Evolutionary conservation across 2,329 filamentous ascomycete species (phyloP).

Genomic region (Aspergillus sp.): DNA sequence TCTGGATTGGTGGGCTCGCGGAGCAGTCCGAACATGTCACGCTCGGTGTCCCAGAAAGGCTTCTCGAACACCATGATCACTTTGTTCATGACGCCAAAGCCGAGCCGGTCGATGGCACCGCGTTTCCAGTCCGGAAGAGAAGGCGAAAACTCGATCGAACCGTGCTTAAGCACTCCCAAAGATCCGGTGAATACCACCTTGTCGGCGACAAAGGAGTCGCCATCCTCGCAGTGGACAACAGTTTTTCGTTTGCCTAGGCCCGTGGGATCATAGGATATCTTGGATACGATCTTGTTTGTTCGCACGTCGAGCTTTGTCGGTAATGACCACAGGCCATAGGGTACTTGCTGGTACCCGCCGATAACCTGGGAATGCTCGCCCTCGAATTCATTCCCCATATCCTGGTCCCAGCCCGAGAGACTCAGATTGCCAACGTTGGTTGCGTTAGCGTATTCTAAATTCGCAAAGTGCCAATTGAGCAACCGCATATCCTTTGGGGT

Average conservation of each 20-base stretch:
- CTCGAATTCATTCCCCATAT: constrained; percentile 96
- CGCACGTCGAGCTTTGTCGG: constrained; percentile 75
- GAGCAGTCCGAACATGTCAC: constrained; percentile 92
- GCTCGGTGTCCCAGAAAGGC: constrained; percentile 84
- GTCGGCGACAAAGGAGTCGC: constrained; percentile 76
- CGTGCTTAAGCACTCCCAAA: constrained; percentile 83
- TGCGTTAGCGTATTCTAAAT: constrained; percentile 96
- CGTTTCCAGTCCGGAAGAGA: constrained; percentile 83
- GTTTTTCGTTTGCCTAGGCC: constrained; percentile 47
- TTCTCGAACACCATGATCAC: constrained; percentile 85
- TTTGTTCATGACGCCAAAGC: constrained; percentile 94
- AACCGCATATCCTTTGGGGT: constrained; percentile 83
- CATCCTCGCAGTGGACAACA: constrained; percentile 72
- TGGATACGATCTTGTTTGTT: constrained; percentile 69
- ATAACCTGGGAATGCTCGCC: constrained; percentile 90
- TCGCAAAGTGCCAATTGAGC: constrained; percentile 97
- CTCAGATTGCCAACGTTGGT: constrained; percentile 83
- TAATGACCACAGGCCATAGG: constrained; percentile 76
- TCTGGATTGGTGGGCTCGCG: constrained; percentile 67
- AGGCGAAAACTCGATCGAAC: constrained; percentile 79
- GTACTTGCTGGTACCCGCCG: constrained; percentile 89
- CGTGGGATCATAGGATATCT: constrained; percentile 62
- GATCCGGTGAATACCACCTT: constrained; percentile 87
- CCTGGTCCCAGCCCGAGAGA: constrained; percentile 90
- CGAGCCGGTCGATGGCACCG: constrained; percentile 75